Evolutionary conservation across 148 eudicot species (phyloP), one percentile per base, ranked within the genome.

Genomic region (Camellia granthamiana): DNA sequence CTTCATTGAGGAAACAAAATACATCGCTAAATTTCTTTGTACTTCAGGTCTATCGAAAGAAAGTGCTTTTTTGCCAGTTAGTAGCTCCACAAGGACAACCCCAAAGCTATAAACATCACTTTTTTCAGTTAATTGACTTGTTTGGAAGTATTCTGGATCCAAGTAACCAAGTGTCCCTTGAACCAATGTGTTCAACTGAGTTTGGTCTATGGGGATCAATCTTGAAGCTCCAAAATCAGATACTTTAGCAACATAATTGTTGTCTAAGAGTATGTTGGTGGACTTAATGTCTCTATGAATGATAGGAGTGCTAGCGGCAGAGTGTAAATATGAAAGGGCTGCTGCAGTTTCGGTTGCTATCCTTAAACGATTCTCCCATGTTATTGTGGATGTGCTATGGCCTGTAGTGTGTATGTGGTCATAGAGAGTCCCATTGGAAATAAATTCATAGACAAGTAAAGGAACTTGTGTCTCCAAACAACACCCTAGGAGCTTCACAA

Each of bases 51-150:
- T 23, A 23, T 23, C 30, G 30, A 23, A 23, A 23, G 30, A 23
- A 23, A 23, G 30, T 23, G 30, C 30, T 23, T 23, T 23, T 23
- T 61, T n/a, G 3, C 65, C 5, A 16, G 23, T 61, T 61, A 61
- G 65, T 16, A 61, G 23, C 65, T 61, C 23, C 65, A 61, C 65
- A n/a, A 61, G 65, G 60, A 90, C 90, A 3, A 90, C 91, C 41
- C 93, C 91, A 61, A 87, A 89, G 79, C 93, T 91, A 60, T 91
- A 91, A 69, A 91, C 91, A 56, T 89, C 92, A 44, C 92, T 89
- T 76, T 79, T 83, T 9, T 56, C 60, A 9, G 60, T 56, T 8
- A 56, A 56, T 10, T 61, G 23, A 5, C 65, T 61, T 61, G 65
- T 5, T 5, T 61, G 65, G 65, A 61, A 61, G 6, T 61, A 16